Evolutionary conservation across 768 basidiomycete species (phyloP).

Genomic region (Amanita jacksonii): DNA sequence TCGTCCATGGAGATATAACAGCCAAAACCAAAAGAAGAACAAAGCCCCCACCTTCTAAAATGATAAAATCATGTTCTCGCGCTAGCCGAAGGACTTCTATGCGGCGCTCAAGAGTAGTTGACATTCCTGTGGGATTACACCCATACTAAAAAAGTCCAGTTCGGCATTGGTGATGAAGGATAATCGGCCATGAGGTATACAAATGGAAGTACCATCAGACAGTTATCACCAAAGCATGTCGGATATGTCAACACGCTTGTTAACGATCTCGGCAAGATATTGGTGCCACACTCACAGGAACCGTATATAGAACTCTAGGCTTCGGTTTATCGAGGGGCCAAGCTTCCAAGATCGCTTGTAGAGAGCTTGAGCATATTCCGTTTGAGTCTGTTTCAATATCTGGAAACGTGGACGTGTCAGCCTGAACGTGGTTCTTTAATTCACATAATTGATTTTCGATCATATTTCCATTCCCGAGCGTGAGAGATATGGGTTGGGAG

Average conservation of each 20-base stretch:
- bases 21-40: no score
- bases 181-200: no score
- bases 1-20: no score
- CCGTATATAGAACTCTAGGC: slow-evolving; percentile 76
- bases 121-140: slow-evolving; percentile 81
- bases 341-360: slow-evolving; percentile 55
- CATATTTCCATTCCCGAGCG: no score
- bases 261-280: background rate
- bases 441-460: no score
- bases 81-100: slow-evolving; percentile 65
- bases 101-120: slow-evolving; percentile 59
- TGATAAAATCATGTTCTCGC: slow-evolving; percentile 64
- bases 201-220: no score
- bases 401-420: slow-evolving; percentile 17
- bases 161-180: slow-evolving; percentile 3
- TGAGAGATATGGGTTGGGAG: no score
- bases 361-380: slow-evolving; percentile 51
- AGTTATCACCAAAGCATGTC: background rate
- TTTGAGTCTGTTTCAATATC: slow-evolving; percentile 72
- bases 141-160: slow-evolving; percentile 48
- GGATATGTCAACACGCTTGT: no score
- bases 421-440: background rate
- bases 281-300: slow-evolving; percentile 41
- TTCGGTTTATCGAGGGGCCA: slow-evolving; percentile 68
- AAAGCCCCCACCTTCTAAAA: slow-evolving; percentile 62